Base-by-base conservation (phyloP, 2,329 filamentous ascomycete genomes). In the Nannizziopsis arthrosporioides region DNA sequence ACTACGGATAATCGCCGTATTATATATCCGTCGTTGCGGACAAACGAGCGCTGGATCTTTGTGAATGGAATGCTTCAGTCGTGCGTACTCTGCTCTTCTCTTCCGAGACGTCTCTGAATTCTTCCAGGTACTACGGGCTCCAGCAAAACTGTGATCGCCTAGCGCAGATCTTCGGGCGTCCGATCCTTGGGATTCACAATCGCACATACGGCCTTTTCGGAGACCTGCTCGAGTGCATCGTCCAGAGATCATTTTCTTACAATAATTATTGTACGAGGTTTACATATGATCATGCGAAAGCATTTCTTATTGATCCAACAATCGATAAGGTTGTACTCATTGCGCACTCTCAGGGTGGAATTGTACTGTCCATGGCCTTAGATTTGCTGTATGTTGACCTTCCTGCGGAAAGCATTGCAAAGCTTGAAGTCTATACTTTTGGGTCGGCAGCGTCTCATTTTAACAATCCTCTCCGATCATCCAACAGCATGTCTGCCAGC, bases 381-480 rank as follows among this genome's bases (percentile, higher is more conserved):
- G 85, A 92, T 65, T 85, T 84, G 81, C 72, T 90, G 1, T 70
- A 88, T 1, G 78, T 82, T 53, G 84, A 88, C 59, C 65, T 86
- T 10, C 76, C 82, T 0, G 77, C 80, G 49, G 74, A 81, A 53
- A 66, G 82, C 2, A 68, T 87, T 5, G 64, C 71, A 1, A 84
- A 86, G 56, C 72, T 88, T 0, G 84, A 90, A 63, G 76, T 90
- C 10, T 75, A 74, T 63, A 89, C 84, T 0, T 90, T 90, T 61
- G 85, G 83, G 22, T 83, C 78, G 49, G 84, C 84, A 0, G 82
- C 85, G 0, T 86, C 86, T 57, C 84, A 89, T 62, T 89, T 87
- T 69, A 88, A 88, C 63, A 86, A 87, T 54, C 85, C 84, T 0
- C 74, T 78, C 54, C 73, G 75, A 50, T 56, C 68, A 0, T 49